Evolutionary conservation across 73 alveolate genomes (phyloP).

Genomic region (Paramecium tetraurelia): DNA sequence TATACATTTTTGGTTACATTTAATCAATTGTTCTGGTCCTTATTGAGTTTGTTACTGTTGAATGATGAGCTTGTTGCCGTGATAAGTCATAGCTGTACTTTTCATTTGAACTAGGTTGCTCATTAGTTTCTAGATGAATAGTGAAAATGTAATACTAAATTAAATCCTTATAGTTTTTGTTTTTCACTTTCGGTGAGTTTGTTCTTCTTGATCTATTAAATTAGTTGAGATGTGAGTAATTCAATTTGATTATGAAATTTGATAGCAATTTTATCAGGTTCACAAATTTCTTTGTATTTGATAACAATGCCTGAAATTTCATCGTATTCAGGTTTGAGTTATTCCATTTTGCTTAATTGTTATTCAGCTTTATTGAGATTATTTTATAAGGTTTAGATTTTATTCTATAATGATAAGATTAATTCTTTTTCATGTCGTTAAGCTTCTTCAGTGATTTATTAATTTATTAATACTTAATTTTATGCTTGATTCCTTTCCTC

Average conservation of each 20-base stretch:
- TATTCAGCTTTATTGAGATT: constrained; percentile 10
- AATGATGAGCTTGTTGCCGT: not conserved
- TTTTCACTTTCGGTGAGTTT: not conserved
- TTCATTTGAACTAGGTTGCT: not conserved
- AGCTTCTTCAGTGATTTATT: constrained; percentile 47
- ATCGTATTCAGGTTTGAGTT: constrained; percentile 44
- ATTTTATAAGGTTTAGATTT: not conserved
- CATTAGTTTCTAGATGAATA: not conserved
- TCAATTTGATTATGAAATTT: constrained; percentile 4
- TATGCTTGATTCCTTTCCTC: constrained; percentile 44
- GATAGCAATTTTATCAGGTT: constrained; percentile 11
- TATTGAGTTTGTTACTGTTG: not conserved
- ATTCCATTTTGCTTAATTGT: not conserved
- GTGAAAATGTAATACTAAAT: not conserved
- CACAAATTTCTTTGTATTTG: constrained; percentile 26
- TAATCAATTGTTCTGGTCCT: not conserved
- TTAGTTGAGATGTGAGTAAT: not conserved
- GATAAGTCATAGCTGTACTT: constrained; percentile 27
- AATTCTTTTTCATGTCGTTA: constrained; percentile 47
- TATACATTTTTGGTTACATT: not conserved
- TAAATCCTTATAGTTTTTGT: constrained; percentile 3
- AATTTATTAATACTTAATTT: constrained; percentile 2
- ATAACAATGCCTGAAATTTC: constrained; percentile 40
- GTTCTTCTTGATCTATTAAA: not conserved
- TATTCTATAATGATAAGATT: not conserved